These are phyloP conservation scores for Anisodus acutangulus DNA, from an alignment of 257 asterid genomes.

Conservation along the genomic window DNA sequence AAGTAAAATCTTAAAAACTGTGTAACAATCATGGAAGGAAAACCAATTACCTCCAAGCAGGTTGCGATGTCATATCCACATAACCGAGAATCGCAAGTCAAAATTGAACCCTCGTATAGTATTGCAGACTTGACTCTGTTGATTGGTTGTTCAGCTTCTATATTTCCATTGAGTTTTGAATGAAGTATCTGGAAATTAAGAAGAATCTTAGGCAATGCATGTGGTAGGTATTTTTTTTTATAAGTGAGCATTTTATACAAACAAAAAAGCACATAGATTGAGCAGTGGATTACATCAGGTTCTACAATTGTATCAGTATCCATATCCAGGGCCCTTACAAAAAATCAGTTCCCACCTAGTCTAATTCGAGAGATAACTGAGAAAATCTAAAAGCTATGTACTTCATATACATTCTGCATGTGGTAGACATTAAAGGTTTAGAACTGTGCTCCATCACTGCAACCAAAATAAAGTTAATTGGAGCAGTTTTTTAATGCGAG, in stretches of 20 bases:
- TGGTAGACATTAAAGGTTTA: neutral
- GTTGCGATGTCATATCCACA: conserved; percentile 82
- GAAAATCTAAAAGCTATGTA: neutral
- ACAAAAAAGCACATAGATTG: neutral
- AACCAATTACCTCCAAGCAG: conserved; percentile 84
- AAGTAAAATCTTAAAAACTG: neutral
- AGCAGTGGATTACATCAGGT: neutral
- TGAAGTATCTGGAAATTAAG: conserved; percentile 64
- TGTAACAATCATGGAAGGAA: conserved; percentile 26
- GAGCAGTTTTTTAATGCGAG: neutral
- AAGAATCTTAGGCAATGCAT: conserved; percentile 3
- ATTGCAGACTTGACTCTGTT: conserved; percentile 65
- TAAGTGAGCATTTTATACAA: neutral
- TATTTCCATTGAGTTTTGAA: conserved; percentile 58
- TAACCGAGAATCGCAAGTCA: conserved; percentile 68
- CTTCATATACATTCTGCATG: neutral
- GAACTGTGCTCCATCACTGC: neutral
- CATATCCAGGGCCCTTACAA: neutral
- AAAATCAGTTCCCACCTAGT: neutral
- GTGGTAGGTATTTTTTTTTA: neutral
- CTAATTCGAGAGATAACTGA: conserved; percentile 11
- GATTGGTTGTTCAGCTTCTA: conserved; percentile 48
- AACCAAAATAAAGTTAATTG: neutral
- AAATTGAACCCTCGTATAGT: conserved; percentile 78
- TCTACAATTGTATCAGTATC: neutral